A percentile compares a stretch with the other conserved stretches of the same genome.
Evolutionary conservation across 2,329 filamentous ascomycete species (phyloP).

Genomic region (Alternaria sp.): DNA sequence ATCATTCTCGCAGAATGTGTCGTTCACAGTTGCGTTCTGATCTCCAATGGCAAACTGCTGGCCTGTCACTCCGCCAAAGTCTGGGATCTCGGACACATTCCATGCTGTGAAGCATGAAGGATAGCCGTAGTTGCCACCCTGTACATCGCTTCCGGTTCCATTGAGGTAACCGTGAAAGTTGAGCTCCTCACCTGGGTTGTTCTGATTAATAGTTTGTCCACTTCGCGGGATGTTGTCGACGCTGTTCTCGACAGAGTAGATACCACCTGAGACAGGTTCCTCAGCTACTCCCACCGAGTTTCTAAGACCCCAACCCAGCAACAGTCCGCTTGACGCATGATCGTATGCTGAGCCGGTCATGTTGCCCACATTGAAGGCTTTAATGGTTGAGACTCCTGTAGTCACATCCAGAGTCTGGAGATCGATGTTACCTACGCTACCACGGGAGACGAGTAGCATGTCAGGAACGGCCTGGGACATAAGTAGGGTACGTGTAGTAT

Average conservation of each 20-base stretch:
- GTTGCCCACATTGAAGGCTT: slow-evolving; percentile 65
- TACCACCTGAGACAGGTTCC: slow-evolving; percentile 61
- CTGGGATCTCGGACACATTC: slow-evolving; percentile 62
- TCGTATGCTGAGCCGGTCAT: slow-evolving; percentile 53
- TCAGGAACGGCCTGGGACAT: slow-evolving; percentile 64
- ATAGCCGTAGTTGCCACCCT: slow-evolving; percentile 73
- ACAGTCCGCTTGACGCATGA: slow-evolving; percentile 61
- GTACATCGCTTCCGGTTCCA: slow-evolving; percentile 52
- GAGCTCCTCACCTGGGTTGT: slow-evolving; percentile 78
- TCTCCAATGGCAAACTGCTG: slow-evolving; percentile 60
- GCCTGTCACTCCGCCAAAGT: slow-evolving; percentile 57
- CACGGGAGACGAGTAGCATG: slow-evolving; percentile 71
- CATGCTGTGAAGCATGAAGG: slow-evolving; percentile 74
- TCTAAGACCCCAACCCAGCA: slow-evolving; percentile 73
- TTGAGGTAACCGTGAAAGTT: slow-evolving; percentile 74
- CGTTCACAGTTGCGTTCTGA: slow-evolving; percentile 58
- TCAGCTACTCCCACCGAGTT: slow-evolving; percentile 78
- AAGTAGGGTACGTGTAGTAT: slow-evolving; percentile 73
- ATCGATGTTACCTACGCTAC: slow-evolving; percentile 72
- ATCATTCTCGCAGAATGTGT: slow-evolving; percentile 55
- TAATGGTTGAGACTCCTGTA: slow-evolving; percentile 73
- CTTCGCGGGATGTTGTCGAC: slow-evolving; percentile 69
- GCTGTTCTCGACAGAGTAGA: slow-evolving; percentile 73
- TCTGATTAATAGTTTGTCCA: slow-evolving; percentile 68
- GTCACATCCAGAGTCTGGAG: slow-evolving; percentile 58